A percentile compares a stretch with the other conserved stretches of the same genome.
These are phyloP conservation scores for Tylopilus sp. DNA, from an alignment of 768 basidiomycete genomes.

Conservation along the genomic window DNA sequence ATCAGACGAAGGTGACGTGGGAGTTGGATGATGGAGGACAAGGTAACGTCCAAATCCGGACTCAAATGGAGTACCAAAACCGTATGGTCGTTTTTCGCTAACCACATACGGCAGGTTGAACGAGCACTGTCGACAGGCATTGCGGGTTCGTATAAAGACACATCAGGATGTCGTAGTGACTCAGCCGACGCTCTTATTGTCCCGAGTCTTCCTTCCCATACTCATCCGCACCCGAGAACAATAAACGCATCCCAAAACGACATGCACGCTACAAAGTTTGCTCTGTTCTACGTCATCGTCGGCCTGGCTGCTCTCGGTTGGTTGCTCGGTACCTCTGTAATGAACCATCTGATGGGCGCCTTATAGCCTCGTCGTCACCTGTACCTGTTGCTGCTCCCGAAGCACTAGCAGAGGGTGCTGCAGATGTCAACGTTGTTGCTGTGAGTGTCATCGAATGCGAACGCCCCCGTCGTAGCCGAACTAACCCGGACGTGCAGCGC, in stretches of 20 bases:
- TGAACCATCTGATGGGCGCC: not conserved
- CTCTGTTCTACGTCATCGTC: constrained; percentile 29
- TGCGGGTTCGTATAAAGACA: constrained; percentile 25
- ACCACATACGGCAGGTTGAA: constrained; percentile 29
- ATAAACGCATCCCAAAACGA: constrained; percentile 25
- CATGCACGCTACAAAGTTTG: constrained; percentile 28
- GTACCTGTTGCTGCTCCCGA: constrained; percentile 18
- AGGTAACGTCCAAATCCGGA: constrained; percentile 27
- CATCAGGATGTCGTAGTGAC: constrained; percentile 2
- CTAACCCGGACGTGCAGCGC: constrained; percentile 10
- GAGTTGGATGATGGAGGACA: constrained; percentile 12
- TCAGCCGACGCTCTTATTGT: constrained; percentile 32
- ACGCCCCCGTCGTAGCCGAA: not conserved
- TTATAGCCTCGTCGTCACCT: constrained; percentile 28
- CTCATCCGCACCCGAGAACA: constrained; percentile 18
- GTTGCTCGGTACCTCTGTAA: not conserved
- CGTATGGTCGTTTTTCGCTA: constrained; percentile 13
- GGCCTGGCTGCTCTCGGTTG: constrained; percentile 24
- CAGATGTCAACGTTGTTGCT: constrained; percentile 6
- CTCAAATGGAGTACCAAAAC: constrained; percentile 22
- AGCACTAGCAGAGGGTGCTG: not conserved
- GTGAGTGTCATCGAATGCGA: constrained; percentile 12
- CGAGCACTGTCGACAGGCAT: constrained; percentile 4
- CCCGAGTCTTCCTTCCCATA: constrained; percentile 11
- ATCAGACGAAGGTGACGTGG: not conserved